Percentiles rank a stretch among this genome's conserved stretches.
phyloP scores from a whole-genome alignment of 768 basidiomycete genomes.

The Macrolepiota dolichaula region DNA sequence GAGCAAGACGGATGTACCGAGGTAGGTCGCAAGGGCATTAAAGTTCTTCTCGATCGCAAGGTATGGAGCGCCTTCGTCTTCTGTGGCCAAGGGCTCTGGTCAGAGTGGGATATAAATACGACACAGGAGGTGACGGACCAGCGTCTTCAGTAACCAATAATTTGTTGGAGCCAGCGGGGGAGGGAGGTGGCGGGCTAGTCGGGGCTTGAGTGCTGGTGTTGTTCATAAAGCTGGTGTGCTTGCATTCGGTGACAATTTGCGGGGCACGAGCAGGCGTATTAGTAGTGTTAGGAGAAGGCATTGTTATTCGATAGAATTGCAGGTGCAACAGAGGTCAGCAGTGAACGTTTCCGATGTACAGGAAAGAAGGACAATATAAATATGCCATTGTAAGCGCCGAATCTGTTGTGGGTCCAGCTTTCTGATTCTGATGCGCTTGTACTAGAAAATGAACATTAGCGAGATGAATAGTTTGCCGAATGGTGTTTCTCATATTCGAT shows the following conservation, averaged over 20 bases:
- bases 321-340: background rate
- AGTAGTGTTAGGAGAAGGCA: background rate
- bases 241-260: background rate
- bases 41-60: background rate
- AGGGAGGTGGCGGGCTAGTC: background rate
- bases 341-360: background rate
- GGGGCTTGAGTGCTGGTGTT: background rate
- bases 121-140: background rate
- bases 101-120: background rate
- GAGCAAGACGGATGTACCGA: background rate
- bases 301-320: background rate
- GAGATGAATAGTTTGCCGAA: background rate
- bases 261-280: background rate
- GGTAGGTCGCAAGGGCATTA: background rate
- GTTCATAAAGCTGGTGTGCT: background rate
- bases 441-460: background rate
- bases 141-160: background rate
- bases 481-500: background rate
- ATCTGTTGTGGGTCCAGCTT: background rate
- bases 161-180: background rate
- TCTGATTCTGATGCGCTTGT: background rate
- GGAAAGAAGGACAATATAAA: background rate
- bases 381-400: background rate
- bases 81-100: background rate
- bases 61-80: background rate